phyloP scores from a whole-genome alignment of 345 rosid species.

The Microcos paniculata region DNA sequence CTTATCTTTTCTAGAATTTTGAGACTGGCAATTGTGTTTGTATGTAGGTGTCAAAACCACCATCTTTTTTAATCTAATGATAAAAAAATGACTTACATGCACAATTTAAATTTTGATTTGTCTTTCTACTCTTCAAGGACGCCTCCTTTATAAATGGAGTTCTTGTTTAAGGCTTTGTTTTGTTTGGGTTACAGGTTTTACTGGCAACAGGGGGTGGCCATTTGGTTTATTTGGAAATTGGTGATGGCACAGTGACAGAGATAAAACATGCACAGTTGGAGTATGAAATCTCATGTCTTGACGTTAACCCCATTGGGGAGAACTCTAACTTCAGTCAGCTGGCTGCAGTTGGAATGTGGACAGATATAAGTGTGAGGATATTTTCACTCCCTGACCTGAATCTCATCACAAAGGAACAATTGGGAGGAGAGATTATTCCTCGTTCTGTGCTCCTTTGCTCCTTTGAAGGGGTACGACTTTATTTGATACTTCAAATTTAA shows the following conservation, averaged over 20 bases:
- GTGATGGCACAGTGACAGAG: conserved; percentile 73
- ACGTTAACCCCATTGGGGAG: conserved; percentile 86
- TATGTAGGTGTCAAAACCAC: background rate
- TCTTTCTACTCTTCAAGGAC: background rate
- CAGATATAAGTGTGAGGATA: conserved; percentile 81
- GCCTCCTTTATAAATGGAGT: background rate
- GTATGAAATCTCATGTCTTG: conserved; percentile 90
- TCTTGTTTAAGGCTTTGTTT: background rate
- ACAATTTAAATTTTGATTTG: background rate
- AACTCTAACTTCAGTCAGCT: conserved; percentile 69
- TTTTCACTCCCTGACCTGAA: conserved; percentile 80
- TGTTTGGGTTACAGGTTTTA: conserved; percentile 56
- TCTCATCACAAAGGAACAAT: conserved; percentile 73
- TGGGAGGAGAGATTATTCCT: conserved; percentile 97
- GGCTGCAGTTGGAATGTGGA: conserved; percentile 99
- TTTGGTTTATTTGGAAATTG: conserved; percentile 88
- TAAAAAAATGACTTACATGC: background rate
- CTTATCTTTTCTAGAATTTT: background rate
- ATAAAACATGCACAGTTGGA: conserved; percentile 70
- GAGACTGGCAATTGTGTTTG: background rate
- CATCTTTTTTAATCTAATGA: background rate
- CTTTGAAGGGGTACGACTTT: conserved; percentile 84
- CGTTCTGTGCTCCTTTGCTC: conserved; percentile 90
- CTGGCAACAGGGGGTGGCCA: conserved; percentile 97
- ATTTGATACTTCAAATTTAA: background rate